Percentiles rank a stretch among this genome's conserved stretches.
Conservation (phyloP, 495 filamentous ascomycete genomes). For the Penicillium coprophilum region DNA sequence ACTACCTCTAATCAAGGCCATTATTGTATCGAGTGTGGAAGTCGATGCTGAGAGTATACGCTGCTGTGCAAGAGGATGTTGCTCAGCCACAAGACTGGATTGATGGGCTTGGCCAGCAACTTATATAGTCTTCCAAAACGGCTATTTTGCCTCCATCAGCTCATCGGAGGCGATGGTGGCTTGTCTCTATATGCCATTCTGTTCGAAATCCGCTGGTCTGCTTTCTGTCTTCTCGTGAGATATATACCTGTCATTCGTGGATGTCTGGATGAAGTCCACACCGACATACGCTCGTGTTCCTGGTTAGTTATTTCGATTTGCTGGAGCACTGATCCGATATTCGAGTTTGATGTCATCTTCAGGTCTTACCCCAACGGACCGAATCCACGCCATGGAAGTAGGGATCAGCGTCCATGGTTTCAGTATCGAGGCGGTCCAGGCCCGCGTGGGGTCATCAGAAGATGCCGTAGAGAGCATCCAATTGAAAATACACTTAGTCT, state of each 20-base stretch:
- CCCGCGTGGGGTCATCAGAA: background rate
- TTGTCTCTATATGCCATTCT: background rate
- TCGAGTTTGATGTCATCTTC: constrained; percentile 10
- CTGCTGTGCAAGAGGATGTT: background rate
- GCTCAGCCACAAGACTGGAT: background rate
- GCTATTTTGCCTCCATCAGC: background rate
- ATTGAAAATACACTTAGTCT: background rate
- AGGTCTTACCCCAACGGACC: background rate
- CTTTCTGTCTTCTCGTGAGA: background rate
- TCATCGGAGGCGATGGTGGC: constrained; percentile 1
- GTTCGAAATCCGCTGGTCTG: background rate
- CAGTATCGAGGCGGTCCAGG: background rate
- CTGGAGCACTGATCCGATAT: constrained; percentile 1
- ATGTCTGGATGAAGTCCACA: background rate
- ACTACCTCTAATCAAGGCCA: background rate
- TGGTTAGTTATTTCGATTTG: background rate
- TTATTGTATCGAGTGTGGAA: background rate
- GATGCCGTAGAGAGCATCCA: background rate
- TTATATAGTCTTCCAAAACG: constrained; percentile 1
- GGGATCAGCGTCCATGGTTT: background rate
- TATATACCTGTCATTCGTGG: background rate
- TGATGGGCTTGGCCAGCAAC: background rate
- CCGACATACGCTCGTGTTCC: background rate
- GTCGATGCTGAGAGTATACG: background rate
- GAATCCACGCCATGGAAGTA: background rate